Evolutionary conservation across 257 asterid genomes (phyloP).

Genomic region (Solanum piurae): DNA sequence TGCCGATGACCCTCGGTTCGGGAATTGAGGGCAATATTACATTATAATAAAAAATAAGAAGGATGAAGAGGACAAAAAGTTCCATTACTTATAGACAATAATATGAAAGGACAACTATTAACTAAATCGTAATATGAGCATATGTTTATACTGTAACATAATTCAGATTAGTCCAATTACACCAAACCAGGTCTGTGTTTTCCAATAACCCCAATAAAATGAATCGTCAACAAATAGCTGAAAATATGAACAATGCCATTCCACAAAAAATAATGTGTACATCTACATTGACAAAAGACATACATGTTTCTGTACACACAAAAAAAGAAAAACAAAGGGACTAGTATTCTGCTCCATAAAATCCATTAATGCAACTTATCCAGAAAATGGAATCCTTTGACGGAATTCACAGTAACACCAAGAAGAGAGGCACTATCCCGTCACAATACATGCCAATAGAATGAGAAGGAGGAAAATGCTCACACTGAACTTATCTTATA

Average conservation of each 20-base stretch:
- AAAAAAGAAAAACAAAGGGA: neutral
- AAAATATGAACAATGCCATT: neutral
- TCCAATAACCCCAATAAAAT: neutral
- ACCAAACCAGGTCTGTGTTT: neutral
- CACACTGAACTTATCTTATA: neutral
- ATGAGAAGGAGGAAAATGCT: conserved; percentile 10
- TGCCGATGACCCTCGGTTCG: neutral
- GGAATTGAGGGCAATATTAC: neutral
- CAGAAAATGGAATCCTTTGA: neutral
- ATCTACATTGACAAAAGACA: neutral
- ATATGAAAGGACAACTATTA: neutral
- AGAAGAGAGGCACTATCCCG: neutral
- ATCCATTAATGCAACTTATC: neutral
- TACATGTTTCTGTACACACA: neutral
- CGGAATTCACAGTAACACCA: neutral
- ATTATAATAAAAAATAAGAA: neutral
- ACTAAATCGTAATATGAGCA: neutral
- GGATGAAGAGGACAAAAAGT: neutral
- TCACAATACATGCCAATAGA: neutral
- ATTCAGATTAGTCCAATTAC: neutral
- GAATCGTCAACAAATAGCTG: neutral
- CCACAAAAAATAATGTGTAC: neutral
- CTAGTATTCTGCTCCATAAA: neutral
- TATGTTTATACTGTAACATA: neutral
- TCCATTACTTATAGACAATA: neutral